Percentiles rank a stretch among this genome's conserved stretches.
Evolutionary conservation across 176 grass and related monocot species (phyloP).

Genomic region (Luzula sylvatica): DNA sequence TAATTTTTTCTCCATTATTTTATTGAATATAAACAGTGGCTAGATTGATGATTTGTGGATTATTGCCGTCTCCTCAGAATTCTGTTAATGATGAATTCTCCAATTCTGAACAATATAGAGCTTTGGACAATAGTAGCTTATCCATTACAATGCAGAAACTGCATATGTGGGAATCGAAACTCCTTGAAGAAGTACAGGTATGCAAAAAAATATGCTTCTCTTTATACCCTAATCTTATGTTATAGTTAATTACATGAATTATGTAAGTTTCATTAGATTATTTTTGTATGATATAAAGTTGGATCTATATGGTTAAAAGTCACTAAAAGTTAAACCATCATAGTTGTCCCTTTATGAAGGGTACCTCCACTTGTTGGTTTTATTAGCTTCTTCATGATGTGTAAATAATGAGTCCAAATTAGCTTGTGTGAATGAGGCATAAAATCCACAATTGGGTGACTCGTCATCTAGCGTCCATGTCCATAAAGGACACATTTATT

Average conservation of each 20-base stretch:
- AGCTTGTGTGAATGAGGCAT: background rate
- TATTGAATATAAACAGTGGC: slow-evolving; percentile 24
- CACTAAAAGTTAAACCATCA: too few species aligned
- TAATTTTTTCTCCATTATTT: slow-evolving; percentile 35
- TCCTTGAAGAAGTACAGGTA: slow-evolving; percentile 87
- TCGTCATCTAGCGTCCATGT: too few species aligned
- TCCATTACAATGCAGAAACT: slow-evolving; percentile 70
- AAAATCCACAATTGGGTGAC: too few species aligned
- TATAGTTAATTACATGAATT: too few species aligned
- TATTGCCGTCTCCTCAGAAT: slow-evolving; percentile 10
- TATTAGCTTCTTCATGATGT: background rate
- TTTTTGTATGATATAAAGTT: too few species aligned
- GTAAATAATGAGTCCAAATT: background rate
- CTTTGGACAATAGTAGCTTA: slow-evolving; percentile 32
- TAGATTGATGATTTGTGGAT: slow-evolving; percentile 34
- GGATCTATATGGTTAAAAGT: too few species aligned
- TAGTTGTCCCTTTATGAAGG: slow-evolving; percentile 3
- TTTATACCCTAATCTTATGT: too few species aligned
- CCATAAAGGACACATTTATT: too few species aligned
- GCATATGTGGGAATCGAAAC: slow-evolving; percentile 78
- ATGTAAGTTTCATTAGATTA: too few species aligned
- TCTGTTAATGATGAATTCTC: slow-evolving; percentile 14
- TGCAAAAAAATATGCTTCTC: background rate
- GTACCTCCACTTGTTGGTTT: slow-evolving; percentile 13
- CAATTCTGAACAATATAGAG: slow-evolving; percentile 35